Conservation (phyloP, 176 grass and related monocot genomes). For the Puccinellia tenuiflora region DNA sequence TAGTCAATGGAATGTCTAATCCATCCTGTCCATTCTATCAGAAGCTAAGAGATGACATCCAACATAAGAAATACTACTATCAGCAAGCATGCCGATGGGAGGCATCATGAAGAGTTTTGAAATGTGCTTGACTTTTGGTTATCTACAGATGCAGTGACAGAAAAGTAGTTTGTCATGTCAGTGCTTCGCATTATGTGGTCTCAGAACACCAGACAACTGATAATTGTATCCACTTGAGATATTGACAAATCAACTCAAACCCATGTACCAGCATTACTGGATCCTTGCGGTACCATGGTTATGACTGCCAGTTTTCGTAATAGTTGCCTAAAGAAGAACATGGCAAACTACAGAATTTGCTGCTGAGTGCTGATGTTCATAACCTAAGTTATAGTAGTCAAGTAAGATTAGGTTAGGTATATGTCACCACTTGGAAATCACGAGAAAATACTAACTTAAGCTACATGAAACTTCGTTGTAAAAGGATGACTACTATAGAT, state of each 20-base stretch:
- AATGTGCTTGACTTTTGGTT: conserved; percentile 29
- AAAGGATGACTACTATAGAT: not conserved
- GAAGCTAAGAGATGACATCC: conserved; percentile 8
- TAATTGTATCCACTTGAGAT: conserved; percentile 35
- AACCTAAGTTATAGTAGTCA: conserved; percentile 1
- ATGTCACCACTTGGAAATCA: not conserved
- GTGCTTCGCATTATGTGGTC: not conserved
- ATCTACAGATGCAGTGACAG: conserved; percentile 24
- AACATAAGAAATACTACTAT: not conserved
- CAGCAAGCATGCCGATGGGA: conserved; percentile 10
- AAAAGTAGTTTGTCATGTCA: conserved; percentile 42
- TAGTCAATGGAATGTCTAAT: conserved; percentile 27
- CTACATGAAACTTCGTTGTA: not conserved
- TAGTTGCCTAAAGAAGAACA: conserved; percentile 11
- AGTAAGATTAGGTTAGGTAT: conserved; percentile 12
- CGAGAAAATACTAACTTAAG: not conserved
- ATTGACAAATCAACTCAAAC: conserved; percentile 12
- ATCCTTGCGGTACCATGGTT: not conserved
- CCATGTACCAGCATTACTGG: not conserved
- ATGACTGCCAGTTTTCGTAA: conserved; percentile 13
- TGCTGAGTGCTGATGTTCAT: not conserved
- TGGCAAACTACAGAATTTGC: not conserved
- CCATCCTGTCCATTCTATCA: conserved; percentile 27
- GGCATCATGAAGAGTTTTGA: conserved; percentile 28
- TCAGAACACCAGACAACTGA: conserved; percentile 19